Conservation (phyloP, 345 rosid species). For the Pseudoturritis turrita region DNA sequence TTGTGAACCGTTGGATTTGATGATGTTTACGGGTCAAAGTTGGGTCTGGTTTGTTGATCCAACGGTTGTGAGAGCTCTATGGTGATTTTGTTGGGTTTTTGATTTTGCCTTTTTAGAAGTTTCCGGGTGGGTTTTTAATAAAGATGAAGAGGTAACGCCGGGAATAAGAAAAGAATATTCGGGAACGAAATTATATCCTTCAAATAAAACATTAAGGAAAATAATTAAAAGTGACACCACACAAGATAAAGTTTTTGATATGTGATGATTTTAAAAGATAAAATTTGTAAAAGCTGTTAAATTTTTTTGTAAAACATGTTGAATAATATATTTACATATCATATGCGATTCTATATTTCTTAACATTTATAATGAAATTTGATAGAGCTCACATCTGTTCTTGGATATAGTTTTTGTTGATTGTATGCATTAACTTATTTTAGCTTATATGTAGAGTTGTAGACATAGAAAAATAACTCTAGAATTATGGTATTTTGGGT, state of each 20-base stretch:
- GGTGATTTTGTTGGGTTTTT: conserved; percentile 1
- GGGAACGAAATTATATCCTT: background rate
- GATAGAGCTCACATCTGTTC: background rate
- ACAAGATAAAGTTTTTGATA: background rate
- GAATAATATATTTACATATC: background rate
- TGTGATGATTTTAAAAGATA: background rate
- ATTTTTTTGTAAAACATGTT: background rate
- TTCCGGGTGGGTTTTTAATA: background rate
- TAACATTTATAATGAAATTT: background rate
- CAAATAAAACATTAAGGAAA: background rate
- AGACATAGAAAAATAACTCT: background rate
- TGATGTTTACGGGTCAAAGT: background rate
- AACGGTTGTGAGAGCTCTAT: background rate
- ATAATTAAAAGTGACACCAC: background rate
- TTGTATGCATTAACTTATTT: too few species aligned
- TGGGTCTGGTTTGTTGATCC: conserved; percentile 9
- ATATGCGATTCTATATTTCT: background rate
- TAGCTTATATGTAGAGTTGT: too few species aligned
- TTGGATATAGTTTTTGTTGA: background rate
- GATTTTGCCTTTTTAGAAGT: conserved; percentile 11
- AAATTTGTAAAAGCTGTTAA: background rate
- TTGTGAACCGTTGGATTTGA: conserved; percentile 20
- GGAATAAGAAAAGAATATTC: conserved; percentile 36
- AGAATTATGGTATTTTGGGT: background rate
- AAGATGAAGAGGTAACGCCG: conserved; percentile 5